A percentile compares a stretch with the other conserved stretches of the same genome.
Conservation (phyloP, 306 rosid genomes). For the Acacia crassicarpa region DNA sequence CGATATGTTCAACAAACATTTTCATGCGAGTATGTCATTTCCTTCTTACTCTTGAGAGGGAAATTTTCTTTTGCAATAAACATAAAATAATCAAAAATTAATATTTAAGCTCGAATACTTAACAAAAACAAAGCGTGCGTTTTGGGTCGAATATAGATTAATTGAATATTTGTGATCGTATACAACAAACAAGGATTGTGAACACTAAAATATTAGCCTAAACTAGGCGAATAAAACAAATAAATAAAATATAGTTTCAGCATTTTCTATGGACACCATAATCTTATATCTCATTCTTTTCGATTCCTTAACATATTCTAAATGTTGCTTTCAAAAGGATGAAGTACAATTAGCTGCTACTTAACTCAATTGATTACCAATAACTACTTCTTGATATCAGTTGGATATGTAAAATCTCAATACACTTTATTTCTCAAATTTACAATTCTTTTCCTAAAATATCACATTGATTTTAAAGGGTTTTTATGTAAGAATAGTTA, state of each 20-base stretch:
- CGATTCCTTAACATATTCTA: neutral
- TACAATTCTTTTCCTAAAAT: too few relatives aligned
- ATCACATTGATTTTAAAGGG: too few relatives aligned
- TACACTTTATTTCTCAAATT: too few relatives aligned
- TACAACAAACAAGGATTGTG: neutral
- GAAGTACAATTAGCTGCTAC: neutral
- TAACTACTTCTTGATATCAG: neutral
- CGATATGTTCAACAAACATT: neutral
- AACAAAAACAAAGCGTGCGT: neutral
- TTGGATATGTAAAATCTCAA: too few relatives aligned
- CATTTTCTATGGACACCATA: neutral
- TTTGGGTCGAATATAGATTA: neutral
- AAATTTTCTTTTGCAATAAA: neutral
- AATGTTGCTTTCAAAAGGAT: neutral
- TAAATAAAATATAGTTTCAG: neutral
- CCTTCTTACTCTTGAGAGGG: too few relatives aligned
- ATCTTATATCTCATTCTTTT: neutral
- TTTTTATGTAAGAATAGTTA: too few relatives aligned
- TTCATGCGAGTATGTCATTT: neutral
- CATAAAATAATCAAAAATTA: neutral
- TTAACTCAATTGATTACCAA: neutral
- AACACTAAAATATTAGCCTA: neutral
- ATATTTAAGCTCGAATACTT: neutral
- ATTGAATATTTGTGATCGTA: neutral
- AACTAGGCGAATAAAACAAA: neutral